Evolutionary conservation across 2,329 filamentous ascomycete species (phyloP).

Genomic region (Ophiocordyceps camponoti-floridani): DNA sequence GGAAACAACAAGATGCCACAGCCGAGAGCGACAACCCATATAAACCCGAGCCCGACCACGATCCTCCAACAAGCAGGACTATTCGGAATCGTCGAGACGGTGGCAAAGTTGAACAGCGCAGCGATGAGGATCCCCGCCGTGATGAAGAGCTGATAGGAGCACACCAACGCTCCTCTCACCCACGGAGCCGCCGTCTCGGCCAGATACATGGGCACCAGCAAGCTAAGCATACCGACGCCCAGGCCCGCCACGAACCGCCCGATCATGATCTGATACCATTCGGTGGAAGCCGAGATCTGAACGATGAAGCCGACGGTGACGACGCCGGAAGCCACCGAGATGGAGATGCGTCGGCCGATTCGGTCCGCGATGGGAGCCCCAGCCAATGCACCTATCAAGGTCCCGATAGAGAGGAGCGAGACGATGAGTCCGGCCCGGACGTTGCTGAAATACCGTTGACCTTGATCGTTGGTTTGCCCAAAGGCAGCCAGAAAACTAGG

Average conservation of each 20-base stretch:
- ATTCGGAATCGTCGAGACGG: conserved; percentile 22
- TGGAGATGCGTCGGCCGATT: conserved; percentile 43
- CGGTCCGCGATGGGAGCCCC: conserved; percentile 41
- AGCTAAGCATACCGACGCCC: conserved; percentile 47
- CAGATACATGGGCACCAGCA: conserved; percentile 51
- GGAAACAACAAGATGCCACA: conserved; percentile 32
- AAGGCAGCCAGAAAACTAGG: conserved; percentile 36
- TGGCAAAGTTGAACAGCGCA: conserved; percentile 44
- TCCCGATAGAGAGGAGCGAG: conserved; percentile 40
- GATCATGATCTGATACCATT: conserved; percentile 47
- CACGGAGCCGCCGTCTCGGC: conserved; percentile 47
- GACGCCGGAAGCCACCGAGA: conserved; percentile 41
- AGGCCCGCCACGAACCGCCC: conserved; percentile 49
- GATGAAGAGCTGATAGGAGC: conserved; percentile 50
- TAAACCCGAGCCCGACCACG: conserved; percentile 34
- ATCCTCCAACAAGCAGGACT: conserved; percentile 39
- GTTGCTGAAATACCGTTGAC: conserved; percentile 31
- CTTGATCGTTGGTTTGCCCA: conserved; percentile 20
- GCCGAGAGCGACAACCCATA: conserved; percentile 36
- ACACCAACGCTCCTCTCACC: conserved; percentile 44
- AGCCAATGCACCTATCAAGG: conserved; percentile 36
- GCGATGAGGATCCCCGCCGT: conserved; percentile 46
- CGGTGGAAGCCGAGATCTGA: conserved; percentile 34
- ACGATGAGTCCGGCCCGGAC: conserved; percentile 43
- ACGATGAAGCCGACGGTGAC: conserved; percentile 46